Base-by-base conservation (phyloP, 192 early-diverging fungal genomes). In the Backusella tuberculispora region DNA sequence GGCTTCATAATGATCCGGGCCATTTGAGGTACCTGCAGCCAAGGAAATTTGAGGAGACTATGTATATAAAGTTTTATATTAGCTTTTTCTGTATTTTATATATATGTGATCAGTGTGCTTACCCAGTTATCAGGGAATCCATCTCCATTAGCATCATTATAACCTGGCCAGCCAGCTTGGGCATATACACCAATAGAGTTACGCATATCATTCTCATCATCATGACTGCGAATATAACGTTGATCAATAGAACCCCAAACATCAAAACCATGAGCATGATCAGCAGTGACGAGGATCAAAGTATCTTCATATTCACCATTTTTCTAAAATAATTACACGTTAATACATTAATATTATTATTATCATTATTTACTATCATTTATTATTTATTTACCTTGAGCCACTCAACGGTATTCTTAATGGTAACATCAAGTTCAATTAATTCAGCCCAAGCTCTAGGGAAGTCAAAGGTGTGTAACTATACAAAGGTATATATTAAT, bases 241-340 rank as follows among this genome's bases (percentile, higher is more conserved):
- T 83, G 75, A 74, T 91, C 90, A 50, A 91, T 88, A 69, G 86
- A 81, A 41, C 89, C 90, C 73, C 80, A 90, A 74, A 91, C 88
- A 72, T 91, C 88, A 81, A 83, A 91, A 6, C 81, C 85, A 67
- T 91, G 90, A 29, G 83, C 80, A 69, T 91, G 90, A 60, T 91
- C 90, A 73, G 90, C 88, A 65, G 90, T 91, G 56, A 90, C 80
- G 63, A 90, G 74, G 78, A 91, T 90, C 66, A 84, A 75, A 53
- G 88, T 89, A 66, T 89, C 82, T 69, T 85, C 81, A 68, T 83
- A 81, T 43, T 80, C 74, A 63, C 78, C 82, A 72, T 86, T 76
- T 46, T 78, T 76, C 77, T 73, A 72, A 56, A 60, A 44, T 29
- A 19, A 29, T 19, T 0, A 3, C 19, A 0, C 19, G 29, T 15